phyloP scores from a whole-genome alignment of 768 basidiomycete species.

The Rhodocollybia butyracea region DNA sequence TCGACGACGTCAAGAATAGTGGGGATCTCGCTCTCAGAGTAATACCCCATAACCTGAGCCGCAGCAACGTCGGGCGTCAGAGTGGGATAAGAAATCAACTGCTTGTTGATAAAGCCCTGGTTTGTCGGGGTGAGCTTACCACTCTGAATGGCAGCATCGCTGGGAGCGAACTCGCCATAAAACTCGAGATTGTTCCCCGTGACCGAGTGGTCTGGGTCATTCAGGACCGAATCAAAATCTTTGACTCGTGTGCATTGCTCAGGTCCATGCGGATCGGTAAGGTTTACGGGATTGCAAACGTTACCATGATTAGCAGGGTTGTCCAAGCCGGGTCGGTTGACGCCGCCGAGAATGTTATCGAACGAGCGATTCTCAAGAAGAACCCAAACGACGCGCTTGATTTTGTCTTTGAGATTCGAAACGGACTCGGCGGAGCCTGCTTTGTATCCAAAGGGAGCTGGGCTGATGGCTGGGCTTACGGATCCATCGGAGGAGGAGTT shows the following conservation, averaged over 20 bases:
- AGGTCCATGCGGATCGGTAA: conserved; percentile 14
- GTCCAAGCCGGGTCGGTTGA: conserved; percentile 16
- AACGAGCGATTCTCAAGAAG: conserved; percentile 27
- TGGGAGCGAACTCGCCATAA: conserved; percentile 20
- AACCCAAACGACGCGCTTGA: conserved; percentile 23
- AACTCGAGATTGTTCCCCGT: conserved; percentile 23
- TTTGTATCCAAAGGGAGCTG: conserved; percentile 17
- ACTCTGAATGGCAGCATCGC: conserved; percentile 14
- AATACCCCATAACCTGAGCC: conserved; percentile 24
- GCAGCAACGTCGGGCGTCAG: conserved; percentile 17
- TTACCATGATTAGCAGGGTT: conserved; percentile 18
- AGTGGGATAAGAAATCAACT: conserved; percentile 16
- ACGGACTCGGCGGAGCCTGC: conserved; percentile 15
- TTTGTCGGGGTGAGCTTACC: conserved; percentile 12
- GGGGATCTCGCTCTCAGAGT: conserved; percentile 18
- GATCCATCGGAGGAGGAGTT: neutral
- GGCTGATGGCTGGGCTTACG: neutral
- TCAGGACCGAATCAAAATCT: conserved; percentile 16
- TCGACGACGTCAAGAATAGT: conserved; percentile 19
- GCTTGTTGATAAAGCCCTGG: conserved; percentile 23
- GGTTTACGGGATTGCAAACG: conserved; percentile 21
- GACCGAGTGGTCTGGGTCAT: conserved; percentile 24
- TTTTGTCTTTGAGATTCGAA: conserved; percentile 17
- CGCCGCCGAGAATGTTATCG: conserved; percentile 25
- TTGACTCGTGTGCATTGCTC: conserved; percentile 17